Evolutionary conservation across 1,139 yeast species (phyloP), one percentile per base, ranked within the genome.

Genomic region (Eremothecium sinecaudum): DNA sequence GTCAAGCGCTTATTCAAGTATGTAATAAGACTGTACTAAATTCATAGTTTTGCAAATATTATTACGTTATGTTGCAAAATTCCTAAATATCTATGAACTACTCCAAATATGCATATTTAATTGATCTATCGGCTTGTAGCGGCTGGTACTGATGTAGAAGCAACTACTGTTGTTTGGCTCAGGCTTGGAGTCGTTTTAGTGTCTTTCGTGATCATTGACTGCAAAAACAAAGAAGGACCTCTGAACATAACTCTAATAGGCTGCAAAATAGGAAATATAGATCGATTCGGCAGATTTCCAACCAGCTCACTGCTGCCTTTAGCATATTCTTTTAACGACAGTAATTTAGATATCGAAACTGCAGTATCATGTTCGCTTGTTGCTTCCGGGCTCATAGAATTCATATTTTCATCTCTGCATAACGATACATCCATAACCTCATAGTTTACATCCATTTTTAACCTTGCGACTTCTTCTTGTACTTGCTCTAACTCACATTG

Each of bases 401-500:
- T 21, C 10, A 12, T n/a, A 14, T 30, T 18, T n/a, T n/a, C n/a
- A 16, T n/a, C n/a, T n/a, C n/a, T n/a, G n/a, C n/a, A n/a, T n/a
- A n/a, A n/a, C 6, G 22, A 7, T 7, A n/a, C 11, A 11, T 15
- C 11, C 18, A 11, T 37, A 18, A 18, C 18, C 11, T 33, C 33
- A 4, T 32, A 26, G 8, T 32, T 19, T 16, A 27, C 29, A n/a
- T 36, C 29, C 20, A 28, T 28, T 28, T 15, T n/a, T 11, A 17
- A 28, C 14, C 28, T 21, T 14, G 35, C 27, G n/a, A 34, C 5
- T n/a, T 20, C 26, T n/a, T 40, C 39, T 10, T 20, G 33, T 13
- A 47, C 22, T 19, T 44, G 44, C 11, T 33, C 16, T 5, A 47
- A 12, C 28, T 44, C 47, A 30, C 47, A 45, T 24, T 46, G 46